A percentile compares a stretch with the other conserved stretches of the same genome.
Evolutionary conservation across 1,139 yeast genomes (phyloP).

Genomic region (Pichia sp.): DNA sequence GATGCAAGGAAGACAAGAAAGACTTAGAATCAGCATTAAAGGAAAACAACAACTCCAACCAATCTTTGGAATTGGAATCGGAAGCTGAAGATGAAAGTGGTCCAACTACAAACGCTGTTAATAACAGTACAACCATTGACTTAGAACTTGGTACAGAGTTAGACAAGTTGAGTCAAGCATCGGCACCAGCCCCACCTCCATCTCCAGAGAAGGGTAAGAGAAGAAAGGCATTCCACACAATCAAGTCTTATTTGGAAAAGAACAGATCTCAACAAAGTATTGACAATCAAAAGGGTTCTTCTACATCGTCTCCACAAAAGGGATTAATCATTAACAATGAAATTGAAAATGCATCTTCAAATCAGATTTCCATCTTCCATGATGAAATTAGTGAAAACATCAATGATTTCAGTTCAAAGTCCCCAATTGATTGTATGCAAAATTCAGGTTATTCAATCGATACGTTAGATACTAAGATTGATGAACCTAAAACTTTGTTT

Average conservation of each 20-base stretch:
- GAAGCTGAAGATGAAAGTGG: not conserved
- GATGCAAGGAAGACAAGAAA: slow-evolving; percentile 9
- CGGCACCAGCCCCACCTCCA: not conserved
- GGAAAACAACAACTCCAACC: not conserved
- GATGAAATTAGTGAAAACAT: too few relatives aligned
- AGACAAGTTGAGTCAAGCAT: not conserved
- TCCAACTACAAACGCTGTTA: not conserved
- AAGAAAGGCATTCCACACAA: slow-evolving; percentile 14
- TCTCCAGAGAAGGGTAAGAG: slow-evolving; percentile 8
- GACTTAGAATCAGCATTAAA: not conserved
- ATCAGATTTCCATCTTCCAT: slow-evolving; percentile 7
- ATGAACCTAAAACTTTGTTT: slow-evolving; percentile 8
- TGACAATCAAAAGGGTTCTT: not conserved
- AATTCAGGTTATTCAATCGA: not conserved
- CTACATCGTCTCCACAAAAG: too few relatives aligned
- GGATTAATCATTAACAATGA: not conserved
- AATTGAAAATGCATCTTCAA: not conserved
- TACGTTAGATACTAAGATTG: slow-evolving; percentile 4
- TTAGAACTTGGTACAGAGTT: not conserved
- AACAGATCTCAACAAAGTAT: slow-evolving; percentile 11
- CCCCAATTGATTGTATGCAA: too few relatives aligned
- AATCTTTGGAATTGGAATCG: not conserved
- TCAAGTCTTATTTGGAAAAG: slow-evolving; percentile 16
- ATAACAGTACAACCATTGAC: slow-evolving; percentile 1
- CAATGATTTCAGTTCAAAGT: too few relatives aligned